Evolutionary conservation across 306 rosid genomes (phyloP).

Genomic region (Acmispon strigosus): DNA sequence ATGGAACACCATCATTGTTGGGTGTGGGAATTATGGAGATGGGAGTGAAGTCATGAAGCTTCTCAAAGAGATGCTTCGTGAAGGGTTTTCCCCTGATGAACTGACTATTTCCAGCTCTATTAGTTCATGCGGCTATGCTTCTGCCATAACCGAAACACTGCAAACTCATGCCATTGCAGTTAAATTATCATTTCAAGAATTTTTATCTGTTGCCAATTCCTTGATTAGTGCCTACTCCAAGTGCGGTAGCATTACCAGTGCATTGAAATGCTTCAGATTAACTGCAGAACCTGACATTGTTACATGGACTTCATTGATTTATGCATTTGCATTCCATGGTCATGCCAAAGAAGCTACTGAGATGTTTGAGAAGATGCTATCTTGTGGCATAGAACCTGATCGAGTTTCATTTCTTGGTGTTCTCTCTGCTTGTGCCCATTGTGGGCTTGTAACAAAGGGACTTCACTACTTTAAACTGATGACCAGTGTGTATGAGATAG

Average conservation of each 20-base stretch:
- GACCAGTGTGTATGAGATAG: constrained; percentile 36
- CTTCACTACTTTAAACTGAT: constrained; percentile 55
- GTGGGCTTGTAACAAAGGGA: constrained; percentile 49
- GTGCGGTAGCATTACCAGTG: constrained; percentile 49
- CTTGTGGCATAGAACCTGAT: constrained; percentile 49
- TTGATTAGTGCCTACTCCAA: constrained; percentile 68
- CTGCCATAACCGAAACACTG: constrained; percentile 39
- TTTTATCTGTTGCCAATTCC: constrained; percentile 48
- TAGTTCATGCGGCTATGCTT: constrained; percentile 56
- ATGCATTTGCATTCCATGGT: constrained; percentile 69
- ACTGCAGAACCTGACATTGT: constrained; percentile 44
- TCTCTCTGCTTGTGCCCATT: constrained; percentile 70
- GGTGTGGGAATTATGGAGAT: constrained; percentile 43
- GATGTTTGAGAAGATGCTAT: constrained; percentile 60
- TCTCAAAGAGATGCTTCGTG: constrained; percentile 45
- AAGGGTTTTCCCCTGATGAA: constrained; percentile 49
- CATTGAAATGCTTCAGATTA: constrained; percentile 49
- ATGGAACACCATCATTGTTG: constrained; percentile 75
- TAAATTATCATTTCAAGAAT: constrained; percentile 48
- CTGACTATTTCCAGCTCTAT: constrained; percentile 54
- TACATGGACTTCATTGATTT: constrained; percentile 72
- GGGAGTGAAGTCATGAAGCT: constrained; percentile 54
- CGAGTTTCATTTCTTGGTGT: constrained; percentile 55
- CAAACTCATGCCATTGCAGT: constrained; percentile 47
- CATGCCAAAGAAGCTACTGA: constrained; percentile 48